phyloP scores from a whole-genome alignment of 331 rosid species.

The Ulmus americana region DNA sequence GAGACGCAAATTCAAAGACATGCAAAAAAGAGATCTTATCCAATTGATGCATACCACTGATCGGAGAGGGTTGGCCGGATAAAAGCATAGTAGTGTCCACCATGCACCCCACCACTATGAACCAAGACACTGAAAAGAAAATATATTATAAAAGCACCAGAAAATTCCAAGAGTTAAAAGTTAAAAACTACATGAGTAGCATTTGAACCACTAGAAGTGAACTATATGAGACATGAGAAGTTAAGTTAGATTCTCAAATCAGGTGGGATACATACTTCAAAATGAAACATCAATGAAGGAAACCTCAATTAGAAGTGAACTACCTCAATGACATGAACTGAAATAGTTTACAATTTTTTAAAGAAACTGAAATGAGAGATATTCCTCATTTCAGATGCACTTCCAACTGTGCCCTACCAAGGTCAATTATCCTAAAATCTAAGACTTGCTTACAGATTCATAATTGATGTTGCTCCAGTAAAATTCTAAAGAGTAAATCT shows the following conservation, averaged over 20 bases:
- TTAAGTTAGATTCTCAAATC: not conserved
- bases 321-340: not conserved
- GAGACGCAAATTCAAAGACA: not conserved
- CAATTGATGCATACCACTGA: slow-evolving; percentile 55
- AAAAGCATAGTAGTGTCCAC: slow-evolving; percentile 84
- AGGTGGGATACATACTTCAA: not conserved
- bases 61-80: slow-evolving; percentile 74
- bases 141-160: slow-evolving; percentile 9
- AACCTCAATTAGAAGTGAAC: not conserved
- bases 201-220: not conserved
- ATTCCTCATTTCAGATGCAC: not conserved
- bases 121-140: slow-evolving; percentile 69
- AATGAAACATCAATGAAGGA: not conserved
- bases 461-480: not conserved
- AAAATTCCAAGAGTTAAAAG: not conserved
- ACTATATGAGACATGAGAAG: not conserved
- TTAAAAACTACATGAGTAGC: not conserved
- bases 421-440: not conserved
- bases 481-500: no score
- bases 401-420: not conserved
- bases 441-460: not conserved
- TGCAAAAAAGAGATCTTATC: slow-evolving; percentile 2
- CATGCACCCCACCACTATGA: slow-evolving; percentile 86
- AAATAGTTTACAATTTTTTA: not conserved
- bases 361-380: not conserved